A percentile compares a stretch with the other conserved stretches of the same genome.
Evolutionary conservation across 306 rosid species (phyloP).

Genomic region (Vigna hirtella): DNA sequence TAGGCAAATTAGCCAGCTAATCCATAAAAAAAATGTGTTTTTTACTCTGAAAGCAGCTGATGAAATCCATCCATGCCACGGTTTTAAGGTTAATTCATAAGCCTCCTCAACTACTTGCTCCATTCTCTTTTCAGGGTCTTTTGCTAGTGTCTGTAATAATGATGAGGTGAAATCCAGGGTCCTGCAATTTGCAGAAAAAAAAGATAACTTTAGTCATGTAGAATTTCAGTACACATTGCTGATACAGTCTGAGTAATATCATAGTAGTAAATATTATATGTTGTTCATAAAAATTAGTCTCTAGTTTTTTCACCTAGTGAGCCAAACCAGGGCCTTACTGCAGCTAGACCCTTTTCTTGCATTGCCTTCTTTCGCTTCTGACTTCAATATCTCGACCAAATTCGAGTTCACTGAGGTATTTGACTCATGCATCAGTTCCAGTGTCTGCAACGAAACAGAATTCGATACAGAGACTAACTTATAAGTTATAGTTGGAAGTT

Average conservation of each 20-base stretch:
- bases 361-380: slow-evolving; percentile 61
- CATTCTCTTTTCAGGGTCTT: slow-evolving; percentile 65
- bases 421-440: slow-evolving; percentile 70
- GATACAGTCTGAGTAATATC: background rate
- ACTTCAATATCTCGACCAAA: slow-evolving; percentile 78
- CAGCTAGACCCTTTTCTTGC: slow-evolving; percentile 63
- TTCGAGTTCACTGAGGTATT: slow-evolving; percentile 63
- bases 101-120: slow-evolving; percentile 77
- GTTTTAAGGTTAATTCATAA: slow-evolving; percentile 68
- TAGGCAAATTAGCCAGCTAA: background rate
- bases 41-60: slow-evolving; percentile 85
- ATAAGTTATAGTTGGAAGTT: background rate
- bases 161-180: slow-evolving; percentile 72
- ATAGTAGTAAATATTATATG: background rate
- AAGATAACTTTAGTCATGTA: background rate
- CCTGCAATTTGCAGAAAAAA: slow-evolving; percentile 49
- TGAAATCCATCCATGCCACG: slow-evolving; percentile 97
- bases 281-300: background rate
- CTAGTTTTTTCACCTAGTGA: slow-evolving; percentile 62
- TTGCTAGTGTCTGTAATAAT: slow-evolving; percentile 58
- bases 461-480: slow-evolving; percentile 8
- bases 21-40: background rate
- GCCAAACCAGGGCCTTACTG: slow-evolving; percentile 88
- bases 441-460: slow-evolving; percentile 52
- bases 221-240: background rate